Conservation (phyloP, 2,329 filamentous ascomycete species). For the Waltergamsia citrina region DNA sequence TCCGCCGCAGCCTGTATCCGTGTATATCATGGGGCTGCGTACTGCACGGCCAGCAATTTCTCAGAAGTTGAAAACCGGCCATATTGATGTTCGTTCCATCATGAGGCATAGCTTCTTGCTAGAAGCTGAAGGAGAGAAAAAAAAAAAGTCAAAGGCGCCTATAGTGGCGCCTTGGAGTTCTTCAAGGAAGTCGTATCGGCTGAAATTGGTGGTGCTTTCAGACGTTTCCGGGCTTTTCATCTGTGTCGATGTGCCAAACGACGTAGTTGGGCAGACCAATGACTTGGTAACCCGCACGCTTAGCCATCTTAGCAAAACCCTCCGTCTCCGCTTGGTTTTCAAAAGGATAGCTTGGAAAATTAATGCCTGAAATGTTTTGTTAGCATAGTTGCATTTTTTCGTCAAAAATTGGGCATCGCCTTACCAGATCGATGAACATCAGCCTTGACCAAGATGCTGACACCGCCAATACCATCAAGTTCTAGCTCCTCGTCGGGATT, state of each 20-base stretch:
- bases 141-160: no score
- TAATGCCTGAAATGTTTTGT: slow-evolving; percentile 58
- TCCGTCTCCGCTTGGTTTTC: slow-evolving; percentile 99
- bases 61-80: no score
- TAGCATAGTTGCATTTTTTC: not conserved
- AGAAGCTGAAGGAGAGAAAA: no score
- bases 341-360: slow-evolving; percentile 93
- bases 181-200: no score
- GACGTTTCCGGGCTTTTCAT: slow-evolving; percentile 81
- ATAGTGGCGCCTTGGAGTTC: no score
- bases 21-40: no score
- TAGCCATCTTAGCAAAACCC: slow-evolving; percentile 98
- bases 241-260: slow-evolving; percentile 96
- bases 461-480: slow-evolving; percentile 91
- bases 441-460: slow-evolving; percentile 95
- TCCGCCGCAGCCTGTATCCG: no score
- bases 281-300: slow-evolving; percentile 86
- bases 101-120: no score
- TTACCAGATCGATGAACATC: slow-evolving; percentile 91
- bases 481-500: slow-evolving; percentile 89
- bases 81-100: no score
- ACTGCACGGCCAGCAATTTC: no score
- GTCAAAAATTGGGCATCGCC: slow-evolving; percentile 13
- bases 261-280: slow-evolving; percentile 93
- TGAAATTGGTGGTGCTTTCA: no score